Conservation (phyloP, 345 rosid species). For the Anacardium occidentale region DNA sequence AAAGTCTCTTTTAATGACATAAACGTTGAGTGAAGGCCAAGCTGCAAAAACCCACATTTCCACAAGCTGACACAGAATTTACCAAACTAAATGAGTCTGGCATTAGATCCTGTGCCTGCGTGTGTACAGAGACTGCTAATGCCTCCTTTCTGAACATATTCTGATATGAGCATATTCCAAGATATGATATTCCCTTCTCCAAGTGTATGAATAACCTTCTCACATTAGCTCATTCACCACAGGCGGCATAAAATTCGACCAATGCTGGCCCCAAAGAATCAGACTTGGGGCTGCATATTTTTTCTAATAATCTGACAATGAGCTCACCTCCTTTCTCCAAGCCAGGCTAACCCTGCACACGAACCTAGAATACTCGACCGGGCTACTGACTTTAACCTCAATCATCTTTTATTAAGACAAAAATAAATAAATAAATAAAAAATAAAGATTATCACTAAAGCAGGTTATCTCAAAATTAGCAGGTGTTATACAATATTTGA, state of each 20-base stretch:
- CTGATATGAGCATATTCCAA: slow-evolving; percentile 73
- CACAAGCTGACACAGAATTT: slow-evolving; percentile 68
- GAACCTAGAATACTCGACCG: slow-evolving; percentile 61
- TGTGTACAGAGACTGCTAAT: slow-evolving; percentile 41
- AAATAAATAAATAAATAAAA: too few relatives aligned
- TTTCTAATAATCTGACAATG: slow-evolving; percentile 61
- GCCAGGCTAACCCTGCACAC: slow-evolving; percentile 53
- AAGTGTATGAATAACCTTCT: slow-evolving; percentile 40
- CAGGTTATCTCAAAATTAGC: too few relatives aligned
- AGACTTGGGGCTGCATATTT: slow-evolving; percentile 32
- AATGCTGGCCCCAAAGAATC: slow-evolving; percentile 61
- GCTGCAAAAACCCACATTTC: slow-evolving; percentile 37
- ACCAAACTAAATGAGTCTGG: slow-evolving; percentile 76
- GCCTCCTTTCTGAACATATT: slow-evolving; percentile 55
- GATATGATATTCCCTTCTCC: slow-evolving; percentile 53
- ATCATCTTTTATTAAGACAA: too few relatives aligned
- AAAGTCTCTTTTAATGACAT: slow-evolving; percentile 36
- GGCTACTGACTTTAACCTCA: slow-evolving; percentile 40
- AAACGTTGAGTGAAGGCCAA: slow-evolving; percentile 69
- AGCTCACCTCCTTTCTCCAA: slow-evolving; percentile 64
- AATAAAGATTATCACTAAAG: too few relatives aligned
- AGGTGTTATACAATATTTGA: too few relatives aligned
- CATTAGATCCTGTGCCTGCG: slow-evolving; percentile 42
- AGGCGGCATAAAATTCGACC: slow-evolving; percentile 63
- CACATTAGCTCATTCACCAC: slow-evolving; percentile 50